Evolutionary conservation across 352 stramenopile species (phyloP).

Genomic region (Globisporangium lucens): DNA sequence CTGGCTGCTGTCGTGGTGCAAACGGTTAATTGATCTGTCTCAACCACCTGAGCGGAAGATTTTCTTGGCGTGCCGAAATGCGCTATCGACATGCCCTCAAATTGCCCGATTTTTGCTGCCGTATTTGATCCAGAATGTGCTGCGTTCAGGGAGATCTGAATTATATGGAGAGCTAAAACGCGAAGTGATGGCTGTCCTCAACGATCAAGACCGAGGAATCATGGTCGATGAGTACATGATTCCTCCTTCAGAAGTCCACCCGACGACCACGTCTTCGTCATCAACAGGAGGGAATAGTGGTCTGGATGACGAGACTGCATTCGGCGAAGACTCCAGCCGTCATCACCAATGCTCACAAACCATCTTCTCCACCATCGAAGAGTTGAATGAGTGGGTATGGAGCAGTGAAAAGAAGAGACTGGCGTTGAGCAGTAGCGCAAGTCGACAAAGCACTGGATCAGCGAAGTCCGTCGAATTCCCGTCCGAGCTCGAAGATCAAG

Average conservation of each 20-base stretch:
- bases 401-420: constrained; percentile 78
- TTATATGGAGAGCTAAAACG: constrained; percentile 73
- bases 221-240: constrained; percentile 51
- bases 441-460: constrained; percentile 30
- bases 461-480: constrained; percentile 32
- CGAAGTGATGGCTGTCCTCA: constrained; percentile 79
- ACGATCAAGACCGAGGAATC: constrained; percentile 60
- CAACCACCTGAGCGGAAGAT: constrained; percentile 84
- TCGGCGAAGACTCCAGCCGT: constrained; percentile 65
- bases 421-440: constrained; percentile 51
- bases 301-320: constrained; percentile 19
- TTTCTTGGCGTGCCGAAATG: constrained; percentile 63
- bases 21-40: constrained; percentile 69
- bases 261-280: constrained; percentile 1
- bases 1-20: constrained; percentile 80
- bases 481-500: constrained; percentile 65
- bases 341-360: constrained; percentile 85
- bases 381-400: constrained; percentile 89
- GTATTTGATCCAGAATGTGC: constrained; percentile 85
- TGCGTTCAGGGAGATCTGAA: constrained; percentile 57
- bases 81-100: constrained; percentile 64
- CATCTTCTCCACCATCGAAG: constrained; percentile 84
- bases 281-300: background rate
- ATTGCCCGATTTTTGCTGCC: constrained; percentile 78
- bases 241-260: constrained; percentile 25